Evolutionary conservation across 1,284 basidiomycete genomes (phyloP).

Genomic region (Cutaneotrichosporon mucoides): DNA sequence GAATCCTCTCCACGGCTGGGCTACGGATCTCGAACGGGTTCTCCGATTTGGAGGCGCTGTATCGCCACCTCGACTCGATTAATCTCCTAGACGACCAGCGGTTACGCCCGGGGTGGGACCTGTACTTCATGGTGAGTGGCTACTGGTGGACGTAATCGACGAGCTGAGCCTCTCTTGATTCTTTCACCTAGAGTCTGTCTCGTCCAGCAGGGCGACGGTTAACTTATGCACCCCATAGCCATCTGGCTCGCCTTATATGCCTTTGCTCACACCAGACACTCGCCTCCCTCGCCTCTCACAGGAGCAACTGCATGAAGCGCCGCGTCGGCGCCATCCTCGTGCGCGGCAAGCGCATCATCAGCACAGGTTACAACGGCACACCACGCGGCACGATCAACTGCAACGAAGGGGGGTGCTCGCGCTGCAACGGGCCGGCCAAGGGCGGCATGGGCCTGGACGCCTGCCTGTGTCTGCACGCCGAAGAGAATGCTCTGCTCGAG

Average conservation of each 20-base stretch:
- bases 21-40: constrained; percentile 72
- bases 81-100: constrained; percentile 68
- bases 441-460: constrained; percentile 63
- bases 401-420: constrained; percentile 75
- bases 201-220: no score
- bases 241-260: no score
- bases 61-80: constrained; percentile 62
- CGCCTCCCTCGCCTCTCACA: constrained; percentile 76
- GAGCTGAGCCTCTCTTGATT: no score
- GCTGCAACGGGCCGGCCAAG: constrained; percentile 64
- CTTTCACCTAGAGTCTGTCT: no score
- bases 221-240: no score
- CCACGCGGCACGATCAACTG: constrained; percentile 84
- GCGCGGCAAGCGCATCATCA: constrained; percentile 71
- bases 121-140: constrained; percentile 80
- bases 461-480: constrained; percentile 94
- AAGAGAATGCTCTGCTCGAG: constrained; percentile 95
- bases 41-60: constrained; percentile 56
- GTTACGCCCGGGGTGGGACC: constrained; percentile 84
- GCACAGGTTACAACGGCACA: constrained; percentile 99
- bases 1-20: constrained; percentile 46
- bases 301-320: constrained; percentile 97
- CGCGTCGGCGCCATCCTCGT: constrained; percentile 91
- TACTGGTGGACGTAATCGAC: no score
- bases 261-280: constrained; percentile 57